Conservation (phyloP, 805 yeast species). For the Saturnispora bothae region DNA sequence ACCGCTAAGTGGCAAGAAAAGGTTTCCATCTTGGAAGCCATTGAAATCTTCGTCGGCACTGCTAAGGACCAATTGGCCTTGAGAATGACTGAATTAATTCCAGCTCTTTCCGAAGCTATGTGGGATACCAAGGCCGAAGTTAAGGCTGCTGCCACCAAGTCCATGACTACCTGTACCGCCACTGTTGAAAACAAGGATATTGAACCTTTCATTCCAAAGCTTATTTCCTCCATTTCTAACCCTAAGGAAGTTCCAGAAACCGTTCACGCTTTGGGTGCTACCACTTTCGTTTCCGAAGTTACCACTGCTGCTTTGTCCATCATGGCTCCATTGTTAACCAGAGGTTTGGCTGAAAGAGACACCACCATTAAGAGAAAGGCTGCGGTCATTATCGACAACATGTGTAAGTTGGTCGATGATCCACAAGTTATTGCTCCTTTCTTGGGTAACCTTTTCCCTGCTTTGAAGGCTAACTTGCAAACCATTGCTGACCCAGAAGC, state of each 20-base stretch:
- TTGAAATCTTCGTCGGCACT: conserved; percentile 80
- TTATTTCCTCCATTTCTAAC: conserved; percentile 92
- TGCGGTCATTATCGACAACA: conserved; percentile 98
- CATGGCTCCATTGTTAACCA: conserved; percentile 96
- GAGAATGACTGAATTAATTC: conserved; percentile 99
- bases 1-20: conserved; percentile 98
- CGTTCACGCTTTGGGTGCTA: conserved; percentile 97
- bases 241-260: conserved; percentile 98
- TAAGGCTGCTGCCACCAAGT: conserved; percentile 89
- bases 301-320: conserved; percentile 98
- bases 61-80: conserved; percentile 95
- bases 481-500: conserved; percentile 99
- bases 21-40: conserved; percentile 77
- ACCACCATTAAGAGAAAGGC: conserved; percentile 99
- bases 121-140: conserved; percentile 99
- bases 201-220: conserved; percentile 96
- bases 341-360: conserved; percentile 99
- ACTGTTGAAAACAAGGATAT: conserved; percentile 99
- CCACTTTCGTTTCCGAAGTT: conserved; percentile 98
- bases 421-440: conserved; percentile 99
- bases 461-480: conserved; percentile 85
- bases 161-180: conserved; percentile 93
- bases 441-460: conserved; percentile 91
- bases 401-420: conserved; percentile 99
- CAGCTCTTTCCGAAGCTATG: conserved; percentile 98